Conservation (phyloP, 139 green algal genomes). For the Micromonas pusilla region DNA sequence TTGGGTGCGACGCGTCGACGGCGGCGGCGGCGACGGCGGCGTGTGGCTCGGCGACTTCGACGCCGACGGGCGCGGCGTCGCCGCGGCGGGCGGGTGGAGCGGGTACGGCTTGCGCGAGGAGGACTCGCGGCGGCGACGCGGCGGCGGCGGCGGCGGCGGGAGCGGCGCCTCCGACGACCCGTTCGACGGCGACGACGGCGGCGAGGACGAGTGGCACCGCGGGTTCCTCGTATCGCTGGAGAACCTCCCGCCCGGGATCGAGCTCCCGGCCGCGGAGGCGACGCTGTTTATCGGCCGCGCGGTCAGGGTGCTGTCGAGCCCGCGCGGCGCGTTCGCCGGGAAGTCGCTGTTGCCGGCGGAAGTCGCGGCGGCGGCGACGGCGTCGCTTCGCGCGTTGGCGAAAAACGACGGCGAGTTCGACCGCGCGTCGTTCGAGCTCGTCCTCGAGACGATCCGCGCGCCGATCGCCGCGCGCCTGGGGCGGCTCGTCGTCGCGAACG, state of each 20-base stretch:
- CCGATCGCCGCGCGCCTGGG: constrained; percentile 49
- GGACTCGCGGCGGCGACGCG: neutral
- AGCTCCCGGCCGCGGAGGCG: constrained; percentile 43
- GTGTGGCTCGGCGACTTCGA: neutral
- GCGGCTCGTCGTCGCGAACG: constrained; percentile 61
- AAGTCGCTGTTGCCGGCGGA: neutral
- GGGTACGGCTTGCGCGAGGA: neutral
- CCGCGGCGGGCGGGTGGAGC: no score
- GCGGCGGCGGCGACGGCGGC: neutral
- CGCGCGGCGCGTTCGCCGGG: constrained; percentile 41
- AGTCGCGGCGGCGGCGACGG: constrained; percentile 20
- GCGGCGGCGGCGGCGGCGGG: neutral
- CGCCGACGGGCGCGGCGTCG: no score
- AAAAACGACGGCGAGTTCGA: constrained; percentile 46
- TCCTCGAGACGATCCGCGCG: constrained; percentile 51
- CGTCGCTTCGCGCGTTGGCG: constrained; percentile 42
- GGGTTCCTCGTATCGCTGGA: constrained; percentile 48
- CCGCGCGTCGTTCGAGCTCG: constrained; percentile 47
- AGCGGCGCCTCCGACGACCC: no score
- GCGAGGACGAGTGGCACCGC: constrained; percentile 49
- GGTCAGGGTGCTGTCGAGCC: constrained; percentile 60
- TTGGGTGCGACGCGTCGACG: neutral
- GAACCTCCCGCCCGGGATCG: constrained; percentile 52
- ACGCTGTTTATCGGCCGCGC: constrained; percentile 74
- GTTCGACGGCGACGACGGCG: neutral